Evolutionary conservation across 176 grass and related monocot genomes (phyloP).

Genomic region (Oryza officinalis): DNA sequence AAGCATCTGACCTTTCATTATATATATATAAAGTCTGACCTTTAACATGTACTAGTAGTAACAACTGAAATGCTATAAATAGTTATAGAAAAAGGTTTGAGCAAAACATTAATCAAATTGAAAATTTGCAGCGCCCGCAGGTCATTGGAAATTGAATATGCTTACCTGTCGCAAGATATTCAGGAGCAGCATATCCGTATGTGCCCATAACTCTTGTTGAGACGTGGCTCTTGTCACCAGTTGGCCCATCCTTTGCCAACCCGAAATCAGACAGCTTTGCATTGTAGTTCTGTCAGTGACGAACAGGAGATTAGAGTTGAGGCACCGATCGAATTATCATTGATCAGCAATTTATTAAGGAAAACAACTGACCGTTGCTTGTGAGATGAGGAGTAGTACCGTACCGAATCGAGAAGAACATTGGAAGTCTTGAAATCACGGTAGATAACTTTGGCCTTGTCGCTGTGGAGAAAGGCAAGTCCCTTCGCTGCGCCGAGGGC

Average conservation of each 20-base stretch:
- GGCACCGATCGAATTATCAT: neutral
- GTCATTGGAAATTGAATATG: neutral
- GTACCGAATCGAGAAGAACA: conserved; percentile 76
- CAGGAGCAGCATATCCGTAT: conserved; percentile 79
- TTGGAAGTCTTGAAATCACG: conserved; percentile 90
- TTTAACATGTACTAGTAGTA: neutral
- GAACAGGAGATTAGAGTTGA: neutral
- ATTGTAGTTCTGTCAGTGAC: conserved; percentile 54
- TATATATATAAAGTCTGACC: no score
- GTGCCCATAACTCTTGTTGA: conserved; percentile 94
- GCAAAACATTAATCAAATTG: neutral
- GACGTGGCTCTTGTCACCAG: conserved; percentile 82
- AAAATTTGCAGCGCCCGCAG: neutral
- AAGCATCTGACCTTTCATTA: neutral
- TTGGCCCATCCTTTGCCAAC: conserved; percentile 84
- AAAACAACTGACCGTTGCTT: neutral
- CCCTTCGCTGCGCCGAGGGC: conserved; percentile 83
- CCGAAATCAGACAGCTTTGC: conserved; percentile 87
- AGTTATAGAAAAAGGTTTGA: neutral
- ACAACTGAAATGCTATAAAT: neutral
- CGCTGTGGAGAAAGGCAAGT: conserved; percentile 89
- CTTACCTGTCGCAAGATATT: conserved; percentile 82
- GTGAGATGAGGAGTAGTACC: neutral
- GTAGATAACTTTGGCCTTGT: conserved; percentile 83
- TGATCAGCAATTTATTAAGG: neutral